Base-by-base conservation (phyloP, 2,329 filamentous ascomycete species). In the Lomentospora prolificans region DNA sequence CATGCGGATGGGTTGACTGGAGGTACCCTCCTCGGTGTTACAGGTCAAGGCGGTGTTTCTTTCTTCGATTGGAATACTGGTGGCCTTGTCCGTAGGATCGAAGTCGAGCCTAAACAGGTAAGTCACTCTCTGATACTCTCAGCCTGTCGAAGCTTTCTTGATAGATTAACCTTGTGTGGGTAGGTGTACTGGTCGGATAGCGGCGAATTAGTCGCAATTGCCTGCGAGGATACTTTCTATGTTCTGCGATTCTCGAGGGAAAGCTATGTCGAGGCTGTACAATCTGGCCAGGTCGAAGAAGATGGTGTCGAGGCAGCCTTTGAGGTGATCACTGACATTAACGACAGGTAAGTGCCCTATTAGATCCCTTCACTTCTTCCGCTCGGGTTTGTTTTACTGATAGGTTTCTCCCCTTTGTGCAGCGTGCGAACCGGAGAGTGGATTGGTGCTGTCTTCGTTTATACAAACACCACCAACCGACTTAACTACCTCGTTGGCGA, bases 361-460 rank as follows among this genome's bases (percentile, higher is more conserved):
- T 9, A 28, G 3, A 17, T 22, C 22, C 7, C 7, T 17, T 46
- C n/a, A 17, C 41, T 10, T 36, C 31, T 36, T 36, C 31, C 31
- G 7, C 31, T 14, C 14, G 31, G 44, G 44, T 48, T n/a, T 27
- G 1, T 10, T 28, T 9, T 48, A 50, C 17, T 44, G 54, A 55
- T 61, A 22, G 57, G 51, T 22, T 12, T 12, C 44, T 22, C 58
- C 69, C 64, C 65, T 63, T 64, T 63, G 57, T 58, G 55, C 59
- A 89, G 86, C 60, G 90, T 97, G 53, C 87, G 89, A 61, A 96
- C 92, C 19, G 94, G 92, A 63, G 89, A 95, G 74, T 99, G 94
- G 94, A 89, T 99, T 57, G 94, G 94, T 60, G 94, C 99, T 74
- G 96, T 92, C 75, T 96, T 99, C 78, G 91, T 97, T 69, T 99